A percentile compares a stretch with the other conserved stretches of the same genome.
phyloP scores from a whole-genome alignment of 2,329 filamentous ascomycete species.

The Graphilbum sp. region DNA sequence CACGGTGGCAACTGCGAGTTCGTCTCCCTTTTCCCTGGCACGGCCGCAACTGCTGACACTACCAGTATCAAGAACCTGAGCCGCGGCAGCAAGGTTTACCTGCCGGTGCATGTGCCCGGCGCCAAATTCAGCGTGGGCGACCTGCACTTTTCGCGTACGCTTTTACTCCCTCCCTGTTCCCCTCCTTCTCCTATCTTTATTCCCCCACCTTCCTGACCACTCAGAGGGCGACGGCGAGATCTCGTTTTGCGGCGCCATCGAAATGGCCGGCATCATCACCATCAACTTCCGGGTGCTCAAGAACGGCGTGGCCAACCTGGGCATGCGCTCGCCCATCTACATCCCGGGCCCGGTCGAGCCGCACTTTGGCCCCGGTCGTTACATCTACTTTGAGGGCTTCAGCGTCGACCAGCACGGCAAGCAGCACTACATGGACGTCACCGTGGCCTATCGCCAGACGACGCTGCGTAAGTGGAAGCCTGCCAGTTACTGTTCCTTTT shows the following conservation, averaged over 20 bases:
- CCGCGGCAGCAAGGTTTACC: constrained; percentile 48
- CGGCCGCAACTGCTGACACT: constrained; percentile 5
- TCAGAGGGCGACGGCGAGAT: constrained; percentile 77
- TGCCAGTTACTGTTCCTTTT: constrained; percentile 1
- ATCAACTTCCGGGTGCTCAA: constrained; percentile 84
- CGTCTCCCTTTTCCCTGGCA: constrained; percentile 3
- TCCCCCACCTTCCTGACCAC: not conserved
- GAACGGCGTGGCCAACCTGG: constrained; percentile 55
- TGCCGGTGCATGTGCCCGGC: constrained; percentile 72
- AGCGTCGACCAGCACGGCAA: constrained; percentile 76
- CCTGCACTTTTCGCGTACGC: constrained; percentile 59
- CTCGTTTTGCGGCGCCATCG: constrained; percentile 76
- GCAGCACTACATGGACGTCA: constrained; percentile 78
- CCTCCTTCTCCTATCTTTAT: constrained; percentile 3
- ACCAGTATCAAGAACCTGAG: constrained; percentile 17
- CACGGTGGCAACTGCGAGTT: constrained; percentile 77
- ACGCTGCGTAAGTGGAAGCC: constrained; percentile 41
- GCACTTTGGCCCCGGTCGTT: constrained; percentile 66
- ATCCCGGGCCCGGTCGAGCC: constrained; percentile 77
- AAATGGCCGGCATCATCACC: constrained; percentile 75
- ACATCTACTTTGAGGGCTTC: constrained; percentile 82
- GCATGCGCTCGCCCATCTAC: constrained; percentile 72
- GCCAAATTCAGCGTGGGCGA: constrained; percentile 88
- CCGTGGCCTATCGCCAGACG: constrained; percentile 73
- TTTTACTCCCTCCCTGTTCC: too few relatives aligned